Conservation (phyloP, 2,329 filamentous ascomycete genomes). For the Aspergillus cejpii region DNA sequence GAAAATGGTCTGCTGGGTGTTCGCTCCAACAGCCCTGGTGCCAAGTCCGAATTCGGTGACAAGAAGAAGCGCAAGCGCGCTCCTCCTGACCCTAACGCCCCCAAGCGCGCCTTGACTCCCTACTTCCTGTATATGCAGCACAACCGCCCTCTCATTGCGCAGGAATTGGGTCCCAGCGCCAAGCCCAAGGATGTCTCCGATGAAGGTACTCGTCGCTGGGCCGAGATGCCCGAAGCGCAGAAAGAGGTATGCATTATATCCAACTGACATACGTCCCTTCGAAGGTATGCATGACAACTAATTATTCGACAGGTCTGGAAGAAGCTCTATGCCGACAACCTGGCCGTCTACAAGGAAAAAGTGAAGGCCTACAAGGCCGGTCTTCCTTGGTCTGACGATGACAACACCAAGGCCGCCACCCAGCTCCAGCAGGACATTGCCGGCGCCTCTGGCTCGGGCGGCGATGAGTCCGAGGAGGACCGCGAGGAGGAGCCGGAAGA, state of each 20-base stretch:
- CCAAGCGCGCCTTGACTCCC: constrained; percentile 86
- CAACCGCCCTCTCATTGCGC: constrained; percentile 73
- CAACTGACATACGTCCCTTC: too few relatives aligned
- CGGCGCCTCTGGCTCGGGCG: constrained; percentile 29
- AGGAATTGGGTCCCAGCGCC: constrained; percentile 65
- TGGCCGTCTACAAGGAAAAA: constrained; percentile 51
- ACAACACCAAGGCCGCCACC: constrained; percentile 37
- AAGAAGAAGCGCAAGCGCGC: constrained; percentile 89
- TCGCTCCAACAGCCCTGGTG: constrained; percentile 33
- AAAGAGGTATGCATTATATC: constrained; percentile 55
- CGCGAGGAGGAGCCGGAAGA: constrained; percentile 20
- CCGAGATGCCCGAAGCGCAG: constrained; percentile 64
- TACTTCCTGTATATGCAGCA: constrained; percentile 94
- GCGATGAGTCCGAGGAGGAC: constrained; percentile 31
- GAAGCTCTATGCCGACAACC: constrained; percentile 51
- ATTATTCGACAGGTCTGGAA: constrained; percentile 45
- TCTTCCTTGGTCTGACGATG: constrained; percentile 40
- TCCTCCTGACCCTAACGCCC: constrained; percentile 82
- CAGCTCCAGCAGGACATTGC: constrained; percentile 41
- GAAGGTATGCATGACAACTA: too few relatives aligned
- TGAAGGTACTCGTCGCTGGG: constrained; percentile 82
- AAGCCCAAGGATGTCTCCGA: constrained; percentile 82
- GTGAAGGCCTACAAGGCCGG: constrained; percentile 52
- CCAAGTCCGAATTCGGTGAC: constrained; percentile 49
- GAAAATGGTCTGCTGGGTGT: constrained; percentile 41